These are phyloP conservation scores for Aspergillus homomorphus DNA, from an alignment of 495 filamentous ascomycete species.

Conservation along the genomic window DNA sequence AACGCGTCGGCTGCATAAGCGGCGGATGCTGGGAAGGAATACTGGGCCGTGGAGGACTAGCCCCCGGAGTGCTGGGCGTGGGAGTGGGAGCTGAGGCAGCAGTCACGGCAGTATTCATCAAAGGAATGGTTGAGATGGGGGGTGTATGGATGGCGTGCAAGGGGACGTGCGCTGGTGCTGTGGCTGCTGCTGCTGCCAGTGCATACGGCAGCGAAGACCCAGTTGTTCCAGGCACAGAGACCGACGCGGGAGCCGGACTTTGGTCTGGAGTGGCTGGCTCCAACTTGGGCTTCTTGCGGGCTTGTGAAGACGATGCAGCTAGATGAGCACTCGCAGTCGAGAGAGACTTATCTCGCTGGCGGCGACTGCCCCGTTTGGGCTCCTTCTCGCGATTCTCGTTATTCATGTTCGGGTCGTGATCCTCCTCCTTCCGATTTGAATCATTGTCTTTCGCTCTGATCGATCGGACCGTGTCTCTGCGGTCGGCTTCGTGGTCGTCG, in stretches of 20 bases:
- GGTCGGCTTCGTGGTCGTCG: slow-evolving; percentile 27
- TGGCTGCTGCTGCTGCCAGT: slow-evolving; percentile 18
- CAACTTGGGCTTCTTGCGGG: slow-evolving; percentile 49
- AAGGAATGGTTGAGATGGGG: not conserved
- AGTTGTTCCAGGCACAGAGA: not conserved
- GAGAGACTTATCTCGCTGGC: slow-evolving; percentile 40
- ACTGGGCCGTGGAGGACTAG: slow-evolving; percentile 7
- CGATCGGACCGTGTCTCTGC: slow-evolving; percentile 20
- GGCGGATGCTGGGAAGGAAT: slow-evolving; percentile 11
- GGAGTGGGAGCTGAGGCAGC: slow-evolving; percentile 18
- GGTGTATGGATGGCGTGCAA: not conserved
- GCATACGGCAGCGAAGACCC: slow-evolving; percentile 8
- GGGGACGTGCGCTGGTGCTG: slow-evolving; percentile 11
- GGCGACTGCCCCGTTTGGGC: slow-evolving; percentile 37
- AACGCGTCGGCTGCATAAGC: slow-evolving; percentile 11
- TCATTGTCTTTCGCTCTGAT: slow-evolving; percentile 24
- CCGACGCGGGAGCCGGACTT: slow-evolving; percentile 8
- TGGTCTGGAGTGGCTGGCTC: slow-evolving; percentile 29
- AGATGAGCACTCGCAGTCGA: slow-evolving; percentile 23
- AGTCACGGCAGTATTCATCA: slow-evolving; percentile 12
- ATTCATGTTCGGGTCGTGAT: slow-evolving; percentile 18
- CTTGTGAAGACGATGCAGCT: slow-evolving; percentile 26
- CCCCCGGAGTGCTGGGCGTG: slow-evolving; percentile 17
- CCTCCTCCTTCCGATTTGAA: slow-evolving; percentile 29
- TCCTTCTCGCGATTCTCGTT: slow-evolving; percentile 24